Evolutionary conservation across 768 basidiomycete species (phyloP), one percentile per base, ranked within the genome.

Genomic region (Pisolithus marmoratus): DNA sequence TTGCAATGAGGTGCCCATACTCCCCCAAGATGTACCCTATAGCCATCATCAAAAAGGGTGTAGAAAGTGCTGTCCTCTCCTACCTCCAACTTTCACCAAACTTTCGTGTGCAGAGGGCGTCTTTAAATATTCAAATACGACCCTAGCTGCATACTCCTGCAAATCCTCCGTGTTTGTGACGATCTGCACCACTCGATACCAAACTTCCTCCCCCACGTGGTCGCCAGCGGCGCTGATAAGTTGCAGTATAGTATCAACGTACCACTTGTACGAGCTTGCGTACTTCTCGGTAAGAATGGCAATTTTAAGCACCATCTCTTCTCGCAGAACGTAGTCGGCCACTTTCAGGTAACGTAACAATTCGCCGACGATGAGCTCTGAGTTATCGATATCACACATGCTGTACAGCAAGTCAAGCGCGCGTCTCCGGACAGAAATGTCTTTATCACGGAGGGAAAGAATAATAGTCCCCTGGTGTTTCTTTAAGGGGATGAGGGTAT

Each of bases 251-350:
- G 94, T 99, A 69, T 99, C 95, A 51, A 99, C 91, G 74, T 99
- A 98, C 94, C 94, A 95, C 71, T 94, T 94, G 70, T 95, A 96
- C 50, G 91, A 96, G 51, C 82, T 88, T 22, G 96, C 96, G 63
- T 97, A 97, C 72, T 96, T 92, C 68, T 99, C 96, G n/a, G 96
- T 98, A 54, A 97, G 75, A 56, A 98, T 94, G 38, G 96, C 96
- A 51, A 99, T 95, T 70, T 98, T 98, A 50, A 98, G 77, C 2
- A 98, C 96, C 94, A 98, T 94, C 70, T 99, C 94, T 72, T 99
- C 96, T 41, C 96, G 80, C 29, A 99, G 75, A 15, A 86, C 93
- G 60, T 97, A 98, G 68, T 99, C 96, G 7, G 96, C 96, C n/a
- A 96, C 83, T 65, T 83, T 84, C 52, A 99, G 81, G 68, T 97